Evolutionary conservation across 1,284 basidiomycete genomes (phyloP).

Genomic region (Filobasidium uniguttulatum): DNA sequence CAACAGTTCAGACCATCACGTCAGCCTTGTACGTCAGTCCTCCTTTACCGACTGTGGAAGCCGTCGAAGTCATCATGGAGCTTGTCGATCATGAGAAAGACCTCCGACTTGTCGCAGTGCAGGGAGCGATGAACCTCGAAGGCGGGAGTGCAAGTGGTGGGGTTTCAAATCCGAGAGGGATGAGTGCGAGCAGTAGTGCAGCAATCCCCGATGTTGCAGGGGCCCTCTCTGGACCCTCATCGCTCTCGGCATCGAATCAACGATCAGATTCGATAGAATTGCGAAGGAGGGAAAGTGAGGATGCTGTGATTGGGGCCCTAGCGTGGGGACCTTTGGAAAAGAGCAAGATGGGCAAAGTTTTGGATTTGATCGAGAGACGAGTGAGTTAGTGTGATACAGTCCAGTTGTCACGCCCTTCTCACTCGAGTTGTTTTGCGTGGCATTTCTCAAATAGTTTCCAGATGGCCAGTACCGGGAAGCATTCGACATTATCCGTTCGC

Average conservation of each 20-base stretch:
- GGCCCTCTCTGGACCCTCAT: not conserved
- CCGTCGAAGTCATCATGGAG: conserved; percentile 28
- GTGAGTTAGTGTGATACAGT: conserved; percentile 1
- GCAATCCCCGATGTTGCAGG: conserved; percentile 5
- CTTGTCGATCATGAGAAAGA: conserved; percentile 31
- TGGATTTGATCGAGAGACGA: conserved; percentile 14
- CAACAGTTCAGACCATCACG: conserved; percentile 31
- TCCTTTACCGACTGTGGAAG: conserved; percentile 23
- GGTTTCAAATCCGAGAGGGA: too few species aligned
- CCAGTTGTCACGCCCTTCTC: not conserved
- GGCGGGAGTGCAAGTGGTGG: too few species aligned
- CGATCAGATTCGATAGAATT: too few species aligned
- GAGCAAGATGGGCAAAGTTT: conserved; percentile 12
- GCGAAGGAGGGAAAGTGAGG: conserved; percentile 7
- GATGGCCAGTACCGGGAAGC: conserved; percentile 15
- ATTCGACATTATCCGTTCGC: conserved; percentile 7
- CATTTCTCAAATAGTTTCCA: conserved; percentile 8
- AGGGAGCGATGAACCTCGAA: not conserved
- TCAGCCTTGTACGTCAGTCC: conserved; percentile 35
- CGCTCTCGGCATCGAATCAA: too few species aligned
- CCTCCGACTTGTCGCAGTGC: conserved; percentile 9
- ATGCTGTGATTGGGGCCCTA: conserved; percentile 6
- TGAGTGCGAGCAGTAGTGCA: too few species aligned
- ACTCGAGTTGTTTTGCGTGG: too few species aligned
- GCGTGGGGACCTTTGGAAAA: conserved; percentile 13